These are phyloP conservation scores for Arachis hypogaea DNA, from an alignment of 306 rosid species.

Conservation along the genomic window DNA sequence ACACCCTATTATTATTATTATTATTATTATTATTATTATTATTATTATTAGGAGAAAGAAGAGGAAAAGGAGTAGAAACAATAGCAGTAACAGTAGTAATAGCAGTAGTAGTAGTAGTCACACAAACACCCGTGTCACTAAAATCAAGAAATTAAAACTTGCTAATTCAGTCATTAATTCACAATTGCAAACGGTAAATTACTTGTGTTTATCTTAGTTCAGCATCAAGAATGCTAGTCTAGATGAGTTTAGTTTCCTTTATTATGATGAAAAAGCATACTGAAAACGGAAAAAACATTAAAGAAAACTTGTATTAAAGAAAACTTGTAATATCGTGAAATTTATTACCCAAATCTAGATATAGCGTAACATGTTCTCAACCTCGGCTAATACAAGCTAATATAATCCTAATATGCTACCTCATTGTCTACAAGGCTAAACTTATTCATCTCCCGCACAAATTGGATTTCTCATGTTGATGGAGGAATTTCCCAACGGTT, in stretches of 20 bases:
- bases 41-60: too few species aligned
- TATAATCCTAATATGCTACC: slow-evolving; percentile 18
- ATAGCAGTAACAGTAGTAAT: too few species aligned
- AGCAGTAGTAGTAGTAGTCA: too few species aligned
- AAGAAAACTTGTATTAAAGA: not conserved
- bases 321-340: slow-evolving; percentile 10
- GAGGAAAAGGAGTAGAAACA: too few species aligned
- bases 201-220: not conserved
- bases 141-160: too few species aligned
- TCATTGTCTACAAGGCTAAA: slow-evolving; percentile 11
- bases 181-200: not conserved
- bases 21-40: too few species aligned
- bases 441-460: not conserved
- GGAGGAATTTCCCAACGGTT: slow-evolving; percentile 74
- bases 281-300: not conserved
- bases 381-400: not conserved
- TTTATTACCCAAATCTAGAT: slow-evolving; percentile 36
- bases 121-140: too few species aligned
- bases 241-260: not conserved
- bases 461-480: slow-evolving; percentile 53
- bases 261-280: not conserved
- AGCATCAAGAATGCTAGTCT: not conserved
- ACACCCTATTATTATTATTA: too few species aligned
- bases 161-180: too few species aligned
- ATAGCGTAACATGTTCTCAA: not conserved